These are phyloP conservation scores for Discostella stelligeroides DNA, from an alignment of 108 stramenopile genomes.

Conservation along the genomic window DNA sequence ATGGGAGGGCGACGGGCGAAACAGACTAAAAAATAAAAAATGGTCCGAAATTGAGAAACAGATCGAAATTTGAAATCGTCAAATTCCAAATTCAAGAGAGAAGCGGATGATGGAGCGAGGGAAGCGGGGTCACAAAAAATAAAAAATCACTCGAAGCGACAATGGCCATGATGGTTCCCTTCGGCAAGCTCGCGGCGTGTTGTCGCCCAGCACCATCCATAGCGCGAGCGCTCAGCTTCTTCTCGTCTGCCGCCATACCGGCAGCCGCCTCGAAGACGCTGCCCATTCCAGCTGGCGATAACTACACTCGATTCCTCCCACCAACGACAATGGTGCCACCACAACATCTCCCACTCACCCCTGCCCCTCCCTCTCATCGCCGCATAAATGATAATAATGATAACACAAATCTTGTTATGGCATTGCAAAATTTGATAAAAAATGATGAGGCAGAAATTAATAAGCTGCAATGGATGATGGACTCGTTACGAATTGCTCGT, in stretches of 20 bases:
- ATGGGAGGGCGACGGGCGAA: not conserved
- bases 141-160: no score
- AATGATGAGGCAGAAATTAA: slow-evolving; percentile 25
- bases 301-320: slow-evolving; percentile 9
- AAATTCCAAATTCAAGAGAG: no score
- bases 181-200: slow-evolving; percentile 9
- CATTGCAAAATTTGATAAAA: slow-evolving; percentile 24
- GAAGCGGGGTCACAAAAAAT: no score
- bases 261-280: slow-evolving; percentile 20
- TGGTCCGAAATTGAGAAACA: no score
- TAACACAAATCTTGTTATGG: slow-evolving; percentile 4
- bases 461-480: slow-evolving; percentile 43
- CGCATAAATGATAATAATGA: not conserved
- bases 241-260: slow-evolving; percentile 23
- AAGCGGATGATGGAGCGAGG: no score
- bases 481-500: slow-evolving; percentile 34
- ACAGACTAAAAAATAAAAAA: no score
- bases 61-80: no score
- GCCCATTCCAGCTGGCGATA: slow-evolving; percentile 8
- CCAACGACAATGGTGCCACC: slow-evolving; percentile 15
- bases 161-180: slow-evolving; percentile 14
- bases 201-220: slow-evolving; percentile 2
- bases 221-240: slow-evolving; percentile 12
- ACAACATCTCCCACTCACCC: slow-evolving; percentile 1
- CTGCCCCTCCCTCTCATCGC: slow-evolving; percentile 1